Percentiles rank a stretch among this genome's conserved stretches.
These are phyloP conservation scores for Phytophthora cactorum DNA, from an alignment of 352 stramenopile genomes.

Conservation along the genomic window DNA sequence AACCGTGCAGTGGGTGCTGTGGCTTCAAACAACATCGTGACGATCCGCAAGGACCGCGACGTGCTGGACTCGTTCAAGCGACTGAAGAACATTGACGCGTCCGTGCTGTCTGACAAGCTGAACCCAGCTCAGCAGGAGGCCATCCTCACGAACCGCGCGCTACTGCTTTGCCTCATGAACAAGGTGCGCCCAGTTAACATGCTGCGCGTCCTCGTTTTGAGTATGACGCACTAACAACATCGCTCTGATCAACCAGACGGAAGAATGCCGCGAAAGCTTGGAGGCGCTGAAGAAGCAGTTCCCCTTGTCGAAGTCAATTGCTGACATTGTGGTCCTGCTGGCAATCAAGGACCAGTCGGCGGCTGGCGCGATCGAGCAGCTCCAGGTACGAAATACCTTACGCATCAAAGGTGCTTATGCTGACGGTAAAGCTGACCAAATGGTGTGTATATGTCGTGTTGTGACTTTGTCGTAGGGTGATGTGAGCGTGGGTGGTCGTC, in stretches of 20 bases:
- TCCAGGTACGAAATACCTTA: constrained; percentile 36
- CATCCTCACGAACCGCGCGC: constrained; percentile 74
- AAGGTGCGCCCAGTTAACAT: constrained; percentile 46
- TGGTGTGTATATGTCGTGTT: not conserved
- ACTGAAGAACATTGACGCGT: constrained; percentile 67
- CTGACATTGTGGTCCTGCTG: constrained; percentile 72
- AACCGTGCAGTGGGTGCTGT: constrained; percentile 71
- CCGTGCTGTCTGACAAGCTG: constrained; percentile 68
- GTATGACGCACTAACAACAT: constrained; percentile 9
- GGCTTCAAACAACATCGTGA: constrained; percentile 84
- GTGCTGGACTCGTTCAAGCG: constrained; percentile 88
- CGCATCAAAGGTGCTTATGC: not conserved
- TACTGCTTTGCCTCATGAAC: constrained; percentile 78
- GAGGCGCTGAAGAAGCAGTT: constrained; percentile 64
- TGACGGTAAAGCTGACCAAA: not conserved
- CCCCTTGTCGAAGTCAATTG: constrained; percentile 55
- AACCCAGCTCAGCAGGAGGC: constrained; percentile 66
- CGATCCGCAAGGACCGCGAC: constrained; percentile 79
- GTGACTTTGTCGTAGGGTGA: constrained; percentile 36
- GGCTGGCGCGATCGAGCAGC: constrained; percentile 51
- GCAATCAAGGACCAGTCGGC: constrained; percentile 72
- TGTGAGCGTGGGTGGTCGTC: constrained; percentile 60
- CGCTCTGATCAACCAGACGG: constrained; percentile 40
- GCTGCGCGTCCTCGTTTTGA: not conserved
- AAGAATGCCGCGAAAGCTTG: constrained; percentile 69